phyloP scores from a whole-genome alignment of 306 rosid species.

The Lathyrus tuberosus region DNA sequence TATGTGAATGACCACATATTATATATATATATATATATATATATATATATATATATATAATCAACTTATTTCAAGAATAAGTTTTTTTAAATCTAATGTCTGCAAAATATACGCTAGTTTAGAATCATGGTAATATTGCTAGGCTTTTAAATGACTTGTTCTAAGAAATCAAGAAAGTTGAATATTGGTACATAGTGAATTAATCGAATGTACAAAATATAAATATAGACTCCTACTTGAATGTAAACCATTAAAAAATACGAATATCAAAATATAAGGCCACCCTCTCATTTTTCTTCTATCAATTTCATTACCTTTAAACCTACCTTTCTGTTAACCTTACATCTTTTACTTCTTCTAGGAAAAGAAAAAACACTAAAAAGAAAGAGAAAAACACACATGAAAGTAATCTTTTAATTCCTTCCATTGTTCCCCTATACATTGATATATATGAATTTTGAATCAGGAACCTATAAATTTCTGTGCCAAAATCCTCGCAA shows the following conservation, averaged over 20 bases:
- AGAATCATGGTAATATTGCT: too few relatives aligned
- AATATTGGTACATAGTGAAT: too few relatives aligned
- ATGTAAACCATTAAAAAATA: conserved; percentile 31
- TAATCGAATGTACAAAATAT: not conserved
- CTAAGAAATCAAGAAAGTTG: too few relatives aligned
- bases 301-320: conserved; percentile 2
- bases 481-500: conserved; percentile 44
- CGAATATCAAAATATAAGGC: conserved; percentile 42
- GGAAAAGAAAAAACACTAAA: not conserved
- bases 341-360: not conserved
- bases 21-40: too few relatives aligned
- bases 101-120: too few relatives aligned
- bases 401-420: not conserved
- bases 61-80: too few relatives aligned
- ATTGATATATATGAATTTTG: conserved; percentile 13
- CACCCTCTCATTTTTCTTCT: conserved; percentile 31
- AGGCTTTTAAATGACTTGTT: too few relatives aligned
- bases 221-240: conserved; percentile 5
- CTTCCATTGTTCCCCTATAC: not conserved
- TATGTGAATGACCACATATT: too few relatives aligned
- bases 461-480: conserved; percentile 26
- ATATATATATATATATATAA: too few relatives aligned
- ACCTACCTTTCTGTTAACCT: not conserved
- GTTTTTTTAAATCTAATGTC: too few relatives aligned
- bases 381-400: conserved; percentile 10